Base-by-base conservation (phyloP, 208 protist genomes). In the Acanthamoeba sp. region DNA sequence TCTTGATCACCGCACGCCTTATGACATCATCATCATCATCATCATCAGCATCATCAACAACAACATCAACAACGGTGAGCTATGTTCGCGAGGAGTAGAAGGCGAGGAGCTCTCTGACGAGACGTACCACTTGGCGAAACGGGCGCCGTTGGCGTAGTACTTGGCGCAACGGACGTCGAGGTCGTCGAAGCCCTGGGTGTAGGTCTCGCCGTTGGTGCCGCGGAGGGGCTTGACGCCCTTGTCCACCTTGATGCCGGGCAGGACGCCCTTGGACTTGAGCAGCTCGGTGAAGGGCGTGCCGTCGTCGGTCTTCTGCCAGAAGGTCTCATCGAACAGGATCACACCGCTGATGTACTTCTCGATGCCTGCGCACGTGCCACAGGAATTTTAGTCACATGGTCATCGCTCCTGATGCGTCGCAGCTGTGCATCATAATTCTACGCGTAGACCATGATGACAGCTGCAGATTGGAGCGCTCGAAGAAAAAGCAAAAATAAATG, bases 81-180 rank as follows among this genome's bases (percentile, higher is more conserved):
- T n/a, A n/a, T n/a, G n/a, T n/a, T n/a, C n/a, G n/a, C n/a, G n/a
- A n/a, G n/a, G n/a, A 40, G 69, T 27, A 12, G n/a, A 80, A 80
- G 69, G 32, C 20, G 24, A 32, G 42, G 29, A 52, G 29, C 71
- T 36, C 18, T 32, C 10, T 91, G 40, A 16, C 20, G 36, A 24
- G n/a, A 78, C 59, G 52, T 84, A 97, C 98, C 99, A 99, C 96
- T 99, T 99, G 96, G 99, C 99, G 95, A 99, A 99, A 93, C 98
- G 97, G 90, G 98, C 99, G 90, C 99, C 99, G 42, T 96, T 64
- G 91, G 98, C 95, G 97, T 99, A 99, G 97, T 99, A 99, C 91
- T 99, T 96, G 48, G 91, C 64, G 78, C 97, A 98, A 42, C 99
- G 96, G 90, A 98, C 96, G 50, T 95, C 96, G 80, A 99, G 98